phyloP scores from a whole-genome alignment of 371 early-diverging fungal genomes.

The Phascolomyces articulosus region DNA sequence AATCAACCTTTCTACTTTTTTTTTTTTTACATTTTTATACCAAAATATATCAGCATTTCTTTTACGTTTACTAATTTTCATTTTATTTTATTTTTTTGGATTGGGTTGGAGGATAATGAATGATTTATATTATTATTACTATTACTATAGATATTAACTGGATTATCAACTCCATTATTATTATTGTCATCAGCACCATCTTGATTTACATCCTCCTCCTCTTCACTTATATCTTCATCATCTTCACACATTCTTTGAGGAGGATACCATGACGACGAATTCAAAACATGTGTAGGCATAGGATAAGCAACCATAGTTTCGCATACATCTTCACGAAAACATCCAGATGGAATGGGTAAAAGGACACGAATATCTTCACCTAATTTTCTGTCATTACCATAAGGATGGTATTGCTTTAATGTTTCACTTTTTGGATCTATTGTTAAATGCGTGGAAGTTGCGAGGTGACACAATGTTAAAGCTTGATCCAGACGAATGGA shows the following conservation, averaged over 20 bases:
- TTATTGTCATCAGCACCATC: neutral
- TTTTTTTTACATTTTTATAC: too few species aligned
- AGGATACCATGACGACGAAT: neutral
- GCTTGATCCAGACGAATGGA: slow-evolving; percentile 1
- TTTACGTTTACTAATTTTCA: too few species aligned
- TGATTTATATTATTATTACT: too few species aligned
- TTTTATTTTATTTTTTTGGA: too few species aligned
- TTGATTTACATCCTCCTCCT: neutral
- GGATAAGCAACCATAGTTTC: neutral
- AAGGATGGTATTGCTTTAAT: neutral
- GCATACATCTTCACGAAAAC: neutral
- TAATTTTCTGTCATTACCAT: neutral
- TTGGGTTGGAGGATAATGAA: too few species aligned
- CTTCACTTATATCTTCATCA: neutral
- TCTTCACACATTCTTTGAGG: neutral
- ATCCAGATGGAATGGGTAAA: neutral
- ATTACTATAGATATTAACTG: neutral
- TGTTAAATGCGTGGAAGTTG: neutral
- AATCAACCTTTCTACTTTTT: too few species aligned
- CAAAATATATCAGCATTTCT: too few species aligned
- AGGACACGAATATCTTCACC: neutral
- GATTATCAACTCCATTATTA: neutral
- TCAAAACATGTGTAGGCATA: neutral
- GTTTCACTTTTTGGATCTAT: neutral
- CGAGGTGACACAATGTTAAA: neutral